Evolutionary conservation across 441 rosid genomes (phyloP).

Genomic region (Euphorbia celastroides): DNA sequence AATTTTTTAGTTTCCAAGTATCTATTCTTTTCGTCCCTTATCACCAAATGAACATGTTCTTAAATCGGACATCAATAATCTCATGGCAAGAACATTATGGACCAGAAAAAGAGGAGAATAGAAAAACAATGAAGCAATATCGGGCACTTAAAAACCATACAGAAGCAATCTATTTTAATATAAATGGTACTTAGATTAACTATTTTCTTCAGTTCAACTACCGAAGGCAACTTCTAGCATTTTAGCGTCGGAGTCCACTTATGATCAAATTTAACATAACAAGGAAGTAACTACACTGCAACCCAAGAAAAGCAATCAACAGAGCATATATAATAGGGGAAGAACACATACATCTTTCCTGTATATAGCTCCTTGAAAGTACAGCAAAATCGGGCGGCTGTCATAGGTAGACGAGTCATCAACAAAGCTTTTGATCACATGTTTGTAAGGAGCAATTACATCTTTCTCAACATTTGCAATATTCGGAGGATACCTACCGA

Average conservation of each 20-base stretch:
- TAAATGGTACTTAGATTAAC: not conserved
- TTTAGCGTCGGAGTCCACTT: not conserved
- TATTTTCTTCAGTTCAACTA: not conserved
- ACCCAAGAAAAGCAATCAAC: conserved; percentile 8
- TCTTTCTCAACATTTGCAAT: conserved; percentile 84
- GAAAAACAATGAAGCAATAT: not conserved
- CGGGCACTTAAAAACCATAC: not conserved
- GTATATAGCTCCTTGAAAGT: conserved; percentile 93
- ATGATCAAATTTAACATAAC: not conserved
- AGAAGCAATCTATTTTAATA: not conserved
- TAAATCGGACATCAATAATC: not conserved
- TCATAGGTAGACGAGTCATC: conserved; percentile 62
- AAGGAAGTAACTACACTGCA: not conserved
- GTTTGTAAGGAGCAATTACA: conserved; percentile 85
- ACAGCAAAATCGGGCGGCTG: conserved; percentile 62
- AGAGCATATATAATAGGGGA: conserved; percentile 3
- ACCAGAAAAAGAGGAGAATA: not conserved
- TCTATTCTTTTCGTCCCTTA: not conserved
- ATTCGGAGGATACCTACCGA: conserved; percentile 86
- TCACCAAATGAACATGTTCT: no score
- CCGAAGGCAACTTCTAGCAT: not conserved
- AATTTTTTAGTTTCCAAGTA: not conserved
- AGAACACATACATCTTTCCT: conserved; percentile 81
- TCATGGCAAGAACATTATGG: not conserved
- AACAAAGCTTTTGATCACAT: conserved; percentile 48